phyloP scores from a whole-genome alignment of 2,329 filamentous ascomycete species.

The Trichoderma sp. region DNA sequence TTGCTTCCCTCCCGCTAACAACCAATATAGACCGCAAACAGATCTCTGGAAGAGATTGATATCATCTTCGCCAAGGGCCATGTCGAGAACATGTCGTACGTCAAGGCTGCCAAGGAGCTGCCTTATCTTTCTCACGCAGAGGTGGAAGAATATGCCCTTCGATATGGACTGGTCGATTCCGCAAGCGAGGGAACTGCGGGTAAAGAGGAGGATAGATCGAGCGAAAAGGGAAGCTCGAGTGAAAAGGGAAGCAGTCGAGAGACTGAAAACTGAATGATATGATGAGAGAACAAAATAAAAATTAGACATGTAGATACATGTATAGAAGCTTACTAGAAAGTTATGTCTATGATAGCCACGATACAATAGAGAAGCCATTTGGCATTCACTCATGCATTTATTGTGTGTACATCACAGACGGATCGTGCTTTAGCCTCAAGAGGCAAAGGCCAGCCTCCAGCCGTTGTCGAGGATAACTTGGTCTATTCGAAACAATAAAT shows the following conservation, averaged over 20 bases:
- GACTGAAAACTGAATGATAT: not conserved
- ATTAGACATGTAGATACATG: not conserved
- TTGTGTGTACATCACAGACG: not conserved
- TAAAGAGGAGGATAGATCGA: not conserved
- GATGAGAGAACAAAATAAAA: not conserved
- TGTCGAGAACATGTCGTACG: constrained; percentile 58
- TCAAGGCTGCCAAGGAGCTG: constrained; percentile 56
- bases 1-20: not conserved
- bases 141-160: constrained; percentile 47
- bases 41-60: constrained; percentile 55
- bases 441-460: not conserved
- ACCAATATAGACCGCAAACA: constrained; percentile 22
- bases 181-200: constrained; percentile 3
- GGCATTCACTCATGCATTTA: not conserved
- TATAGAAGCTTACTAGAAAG: not conserved
- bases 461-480: not conserved
- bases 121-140: constrained; percentile 52
- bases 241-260: constrained; percentile 3
- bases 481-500: not conserved
- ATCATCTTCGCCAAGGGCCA: constrained; percentile 60
- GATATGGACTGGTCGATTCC: constrained; percentile 1
- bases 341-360: not conserved
- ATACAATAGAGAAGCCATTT: not conserved
- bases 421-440: not conserved
- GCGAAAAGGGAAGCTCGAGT: constrained; percentile 4